phyloP scores from a whole-genome alignment of 2,329 filamentous ascomycete genomes.

The Fusarium newnesense region DNA sequence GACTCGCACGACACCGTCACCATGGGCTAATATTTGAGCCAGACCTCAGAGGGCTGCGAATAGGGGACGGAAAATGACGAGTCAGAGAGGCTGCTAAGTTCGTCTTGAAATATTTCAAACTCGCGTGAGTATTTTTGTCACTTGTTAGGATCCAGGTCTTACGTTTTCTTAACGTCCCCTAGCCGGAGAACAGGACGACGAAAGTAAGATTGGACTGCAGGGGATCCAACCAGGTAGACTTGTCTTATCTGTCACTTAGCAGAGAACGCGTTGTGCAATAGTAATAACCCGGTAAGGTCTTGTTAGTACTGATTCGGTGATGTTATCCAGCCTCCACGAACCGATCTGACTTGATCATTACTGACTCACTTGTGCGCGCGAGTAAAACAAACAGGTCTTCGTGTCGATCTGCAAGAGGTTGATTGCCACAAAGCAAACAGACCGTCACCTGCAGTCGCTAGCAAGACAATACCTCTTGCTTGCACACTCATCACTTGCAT shows the following conservation, averaged over 20 bases:
- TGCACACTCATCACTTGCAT: slow-evolving; percentile 19
- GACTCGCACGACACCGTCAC: neutral
- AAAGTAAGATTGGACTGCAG: slow-evolving; percentile 18
- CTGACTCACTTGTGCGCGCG: neutral
- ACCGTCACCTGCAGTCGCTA: slow-evolving; percentile 7
- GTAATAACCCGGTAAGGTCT: neutral
- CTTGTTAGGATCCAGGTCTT: neutral
- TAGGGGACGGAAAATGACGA: neutral
- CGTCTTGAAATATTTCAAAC: neutral
- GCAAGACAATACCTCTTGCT: slow-evolving; percentile 15
- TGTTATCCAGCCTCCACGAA: neutral
- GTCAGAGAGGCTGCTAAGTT: neutral
- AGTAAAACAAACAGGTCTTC: slow-evolving; percentile 1
- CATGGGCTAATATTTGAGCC: neutral
- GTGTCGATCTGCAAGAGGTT: neutral
- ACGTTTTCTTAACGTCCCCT: neutral
- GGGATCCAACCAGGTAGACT: neutral
- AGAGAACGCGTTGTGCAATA: neutral
- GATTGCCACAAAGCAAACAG: slow-evolving; percentile 1
- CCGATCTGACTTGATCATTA: neutral
- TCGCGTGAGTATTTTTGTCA: neutral
- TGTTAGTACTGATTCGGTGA: slow-evolving; percentile 5
- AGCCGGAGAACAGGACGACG: slow-evolving; percentile 14
- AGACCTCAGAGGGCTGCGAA: neutral
- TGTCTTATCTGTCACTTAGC: slow-evolving; percentile 19